These are phyloP conservation scores for Bullera alba DNA, from an alignment of 768 basidiomycete genomes.

Conservation along the genomic window DNA sequence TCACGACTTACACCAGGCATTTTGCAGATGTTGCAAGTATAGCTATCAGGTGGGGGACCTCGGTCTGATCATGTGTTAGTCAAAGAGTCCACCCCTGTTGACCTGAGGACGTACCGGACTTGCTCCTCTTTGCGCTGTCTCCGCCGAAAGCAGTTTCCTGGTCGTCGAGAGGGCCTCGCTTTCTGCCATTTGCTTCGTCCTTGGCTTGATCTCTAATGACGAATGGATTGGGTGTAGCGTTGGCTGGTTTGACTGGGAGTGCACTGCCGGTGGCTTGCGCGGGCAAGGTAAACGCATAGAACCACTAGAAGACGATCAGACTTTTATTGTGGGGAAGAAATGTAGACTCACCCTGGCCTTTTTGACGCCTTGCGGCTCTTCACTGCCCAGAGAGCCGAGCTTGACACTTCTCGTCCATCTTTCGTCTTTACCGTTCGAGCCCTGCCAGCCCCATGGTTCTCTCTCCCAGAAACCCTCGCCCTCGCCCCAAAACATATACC, in stretches of 20 bases:
- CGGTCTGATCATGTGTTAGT: constrained; percentile 14
- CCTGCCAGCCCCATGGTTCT: constrained; percentile 75
- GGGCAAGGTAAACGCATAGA: constrained; percentile 87
- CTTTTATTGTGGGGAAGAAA: neutral
- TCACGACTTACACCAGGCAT: constrained; percentile 35
- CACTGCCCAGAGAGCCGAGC: constrained; percentile 77
- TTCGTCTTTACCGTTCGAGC: constrained; percentile 49
- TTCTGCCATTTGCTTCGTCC: constrained; percentile 22
- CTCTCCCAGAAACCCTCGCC: constrained; percentile 87
- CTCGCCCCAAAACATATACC: constrained; percentile 76
- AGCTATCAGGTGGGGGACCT: constrained; percentile 32
- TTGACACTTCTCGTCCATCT: constrained; percentile 69
- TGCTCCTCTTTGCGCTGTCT: constrained; percentile 23
- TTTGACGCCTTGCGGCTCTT: constrained; percentile 54
- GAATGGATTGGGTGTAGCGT: constrained; percentile 39
- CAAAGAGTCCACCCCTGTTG: neutral
- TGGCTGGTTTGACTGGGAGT: constrained; percentile 22
- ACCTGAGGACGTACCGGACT: constrained; percentile 16
- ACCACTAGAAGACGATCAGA: constrained; percentile 59
- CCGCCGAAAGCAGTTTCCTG: constrained; percentile 27
- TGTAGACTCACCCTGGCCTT: constrained; percentile 67
- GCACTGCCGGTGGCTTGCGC: constrained; percentile 49
- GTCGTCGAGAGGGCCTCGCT: constrained; percentile 42
- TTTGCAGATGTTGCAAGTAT: constrained; percentile 43
- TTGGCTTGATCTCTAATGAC: constrained; percentile 11